Base-by-base conservation (phyloP, 805 yeast genomes). In the Candida cerambycidarum region DNA sequence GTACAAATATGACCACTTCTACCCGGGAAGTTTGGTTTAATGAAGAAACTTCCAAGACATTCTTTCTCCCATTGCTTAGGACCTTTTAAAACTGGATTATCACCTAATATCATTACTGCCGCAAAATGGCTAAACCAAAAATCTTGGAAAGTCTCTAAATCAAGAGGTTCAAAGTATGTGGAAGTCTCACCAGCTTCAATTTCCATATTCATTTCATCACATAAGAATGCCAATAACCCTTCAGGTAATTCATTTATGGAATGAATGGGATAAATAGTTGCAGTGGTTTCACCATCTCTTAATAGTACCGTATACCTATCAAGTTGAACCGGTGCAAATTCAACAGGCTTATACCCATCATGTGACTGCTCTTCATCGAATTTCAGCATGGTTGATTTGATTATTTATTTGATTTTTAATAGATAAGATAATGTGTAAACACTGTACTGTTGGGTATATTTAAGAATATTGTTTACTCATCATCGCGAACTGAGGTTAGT, bases 141-240 rank as follows among this genome's bases (percentile, higher is more conserved):
- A 46, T 79, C 78, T 54, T 80, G 84, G 57, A 92, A 93, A 47
- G 85, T 82, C 41, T 86, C 88, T 32, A 86, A 65, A 28, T 82
- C 79, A 39, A 92, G 65, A 2, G 87, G 80, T 50, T 89, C 96
- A 51, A 88, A 85, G 59, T 86, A 85, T 2, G 97, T 90, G 58
- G 79, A 83, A 7, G 96, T 84, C 47, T 86, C 92, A 28, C 97
- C 97, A 33, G 88, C 73, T 47, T 83, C 90, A 17, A 92, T 80
- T 59, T 92, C 99, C 81, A 85, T 84, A 62, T 92, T 92, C 66
- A 86, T 87, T 63, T 93, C 98, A 59, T 90, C 97, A 48, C 92
- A 80, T 32, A 92, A 61, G 57, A 92, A 90, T 14, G 85, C 84
- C 30, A 89, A 61, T 19, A 92, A 69, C 0, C 89, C 92, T 1